Percentiles rank a stretch among this genome's conserved stretches.
Evolutionary conservation across 176 grass and related monocot genomes (phyloP).

Genomic region (Zizania latifolia): DNA sequence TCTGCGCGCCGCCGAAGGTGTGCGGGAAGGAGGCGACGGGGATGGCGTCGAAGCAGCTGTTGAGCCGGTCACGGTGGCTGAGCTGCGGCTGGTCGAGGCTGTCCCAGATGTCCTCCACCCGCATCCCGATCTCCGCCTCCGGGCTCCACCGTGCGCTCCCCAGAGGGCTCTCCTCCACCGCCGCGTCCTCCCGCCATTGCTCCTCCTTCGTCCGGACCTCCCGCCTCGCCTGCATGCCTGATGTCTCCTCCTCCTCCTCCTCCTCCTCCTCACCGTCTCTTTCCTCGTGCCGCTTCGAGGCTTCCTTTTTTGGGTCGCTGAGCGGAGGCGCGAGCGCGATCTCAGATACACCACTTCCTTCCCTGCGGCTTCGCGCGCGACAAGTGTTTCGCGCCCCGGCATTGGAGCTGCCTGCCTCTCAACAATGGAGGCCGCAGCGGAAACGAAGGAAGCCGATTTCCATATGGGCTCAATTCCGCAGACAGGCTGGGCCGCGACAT

Average conservation of each 20-base stretch:
- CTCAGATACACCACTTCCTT: not conserved
- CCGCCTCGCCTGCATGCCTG: slow-evolving; percentile 36
- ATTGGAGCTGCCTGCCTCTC: not conserved
- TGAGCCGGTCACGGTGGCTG: slow-evolving; percentile 66
- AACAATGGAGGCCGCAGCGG: not conserved
- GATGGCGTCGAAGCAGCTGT: slow-evolving; percentile 88
- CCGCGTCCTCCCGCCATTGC: not conserved
- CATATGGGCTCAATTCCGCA: not conserved
- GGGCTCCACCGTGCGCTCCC: slow-evolving; percentile 64
- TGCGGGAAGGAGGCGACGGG: slow-evolving; percentile 73
- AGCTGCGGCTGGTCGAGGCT: slow-evolving; percentile 66
- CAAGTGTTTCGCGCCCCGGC: not conserved
- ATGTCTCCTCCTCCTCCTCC: not conserved
- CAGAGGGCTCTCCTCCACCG: slow-evolving; percentile 40
- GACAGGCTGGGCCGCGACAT: not conserved
- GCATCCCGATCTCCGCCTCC: slow-evolving; percentile 85
- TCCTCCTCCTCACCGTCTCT: no score
- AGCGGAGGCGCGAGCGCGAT: not conserved
- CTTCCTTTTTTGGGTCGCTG: no score
- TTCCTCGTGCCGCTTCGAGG: no score
- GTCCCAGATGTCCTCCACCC: slow-evolving; percentile 91
- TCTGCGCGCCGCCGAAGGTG: slow-evolving; percentile 39
- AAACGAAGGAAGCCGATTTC: not conserved
- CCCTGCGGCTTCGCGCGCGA: not conserved
- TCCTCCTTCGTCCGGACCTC: slow-evolving; percentile 35